These are phyloP conservation scores for Taxillus chinensis DNA, from an alignment of 164 flowering plant species.

Conservation along the genomic window DNA sequence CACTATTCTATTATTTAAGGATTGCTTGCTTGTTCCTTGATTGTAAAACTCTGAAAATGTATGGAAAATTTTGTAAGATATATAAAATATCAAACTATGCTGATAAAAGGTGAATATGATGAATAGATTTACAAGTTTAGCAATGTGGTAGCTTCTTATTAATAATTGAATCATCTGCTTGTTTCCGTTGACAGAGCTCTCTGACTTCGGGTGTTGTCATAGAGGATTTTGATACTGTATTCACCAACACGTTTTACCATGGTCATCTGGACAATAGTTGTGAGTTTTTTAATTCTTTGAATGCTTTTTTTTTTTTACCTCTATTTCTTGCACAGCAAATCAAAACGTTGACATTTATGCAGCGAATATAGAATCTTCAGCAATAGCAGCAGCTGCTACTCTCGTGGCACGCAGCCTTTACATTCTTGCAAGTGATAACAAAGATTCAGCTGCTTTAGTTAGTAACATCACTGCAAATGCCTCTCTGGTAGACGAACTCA, in stretches of 20 bases:
- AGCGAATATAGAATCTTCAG: constrained; percentile 77
- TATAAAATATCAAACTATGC: too few relatives aligned
- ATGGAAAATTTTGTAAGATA: too few relatives aligned
- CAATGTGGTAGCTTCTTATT: too few relatives aligned
- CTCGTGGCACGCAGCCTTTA: constrained; percentile 78
- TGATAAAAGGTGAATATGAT: too few relatives aligned
- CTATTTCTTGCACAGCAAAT: neutral
- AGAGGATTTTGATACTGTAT: constrained; percentile 76
- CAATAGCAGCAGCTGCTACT: constrained; percentile 74
- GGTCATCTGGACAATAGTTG: constrained; percentile 79
- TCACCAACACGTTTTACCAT: constrained; percentile 71
- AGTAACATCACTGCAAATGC: constrained; percentile 49
- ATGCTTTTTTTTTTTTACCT: neutral
- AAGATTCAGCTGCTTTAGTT: constrained; percentile 25
- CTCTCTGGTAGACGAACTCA: constrained; percentile 71
- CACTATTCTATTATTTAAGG: too few relatives aligned
- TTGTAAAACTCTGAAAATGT: too few relatives aligned
- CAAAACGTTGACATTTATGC: constrained; percentile 14
- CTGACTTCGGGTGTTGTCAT: constrained; percentile 60
- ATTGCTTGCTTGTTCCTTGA: too few relatives aligned
- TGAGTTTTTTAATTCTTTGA: constrained; percentile 24
- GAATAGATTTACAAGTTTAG: too few relatives aligned
- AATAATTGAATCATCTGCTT: neutral
- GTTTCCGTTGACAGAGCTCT: constrained; percentile 31
- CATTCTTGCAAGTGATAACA: constrained; percentile 53